Evolutionary conservation across 768 basidiomycete genomes (phyloP).

Genomic region (Amanita rubescens): DNA sequence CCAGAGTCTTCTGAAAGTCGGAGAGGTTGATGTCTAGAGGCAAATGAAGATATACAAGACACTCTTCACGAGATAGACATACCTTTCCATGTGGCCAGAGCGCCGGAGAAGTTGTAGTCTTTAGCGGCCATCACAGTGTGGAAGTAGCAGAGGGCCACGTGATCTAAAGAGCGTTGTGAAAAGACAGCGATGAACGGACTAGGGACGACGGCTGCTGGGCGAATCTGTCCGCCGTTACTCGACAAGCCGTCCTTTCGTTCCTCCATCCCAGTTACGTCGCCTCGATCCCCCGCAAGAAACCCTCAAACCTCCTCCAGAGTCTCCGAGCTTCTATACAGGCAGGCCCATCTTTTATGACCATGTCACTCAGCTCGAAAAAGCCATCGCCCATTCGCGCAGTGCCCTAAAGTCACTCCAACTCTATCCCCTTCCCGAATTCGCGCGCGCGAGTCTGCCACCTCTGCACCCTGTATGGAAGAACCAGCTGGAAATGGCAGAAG

Average conservation of each 20-base stretch:
- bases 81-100: constrained; percentile 91
- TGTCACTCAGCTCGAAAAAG: constrained; percentile 55
- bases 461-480: constrained; percentile 65
- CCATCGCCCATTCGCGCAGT: constrained; percentile 47
- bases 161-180: neutral
- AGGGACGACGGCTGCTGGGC: constrained; percentile 11
- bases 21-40: constrained; percentile 72
- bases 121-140: constrained; percentile 20
- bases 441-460: constrained; percentile 48
- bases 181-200: constrained; percentile 5
- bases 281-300: constrained; percentile 4
- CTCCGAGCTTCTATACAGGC: constrained; percentile 81
- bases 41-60: neutral
- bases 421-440: constrained; percentile 71
- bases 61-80: constrained; percentile 1
- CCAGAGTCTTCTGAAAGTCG: constrained; percentile 89
- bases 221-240: constrained; percentile 15
- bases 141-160: neutral
- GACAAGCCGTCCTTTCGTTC: constrained; percentile 24
- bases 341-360: constrained; percentile 70
- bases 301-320: constrained; percentile 38
- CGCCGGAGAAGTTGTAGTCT: constrained; percentile 89
- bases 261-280: constrained; percentile 24
- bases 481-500: constrained; percentile 47
- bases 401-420: constrained; percentile 61